Evolutionary conservation across 108 stramenopile genomes (phyloP).

Genomic region (Aureococcus anophagefferens): DNA sequence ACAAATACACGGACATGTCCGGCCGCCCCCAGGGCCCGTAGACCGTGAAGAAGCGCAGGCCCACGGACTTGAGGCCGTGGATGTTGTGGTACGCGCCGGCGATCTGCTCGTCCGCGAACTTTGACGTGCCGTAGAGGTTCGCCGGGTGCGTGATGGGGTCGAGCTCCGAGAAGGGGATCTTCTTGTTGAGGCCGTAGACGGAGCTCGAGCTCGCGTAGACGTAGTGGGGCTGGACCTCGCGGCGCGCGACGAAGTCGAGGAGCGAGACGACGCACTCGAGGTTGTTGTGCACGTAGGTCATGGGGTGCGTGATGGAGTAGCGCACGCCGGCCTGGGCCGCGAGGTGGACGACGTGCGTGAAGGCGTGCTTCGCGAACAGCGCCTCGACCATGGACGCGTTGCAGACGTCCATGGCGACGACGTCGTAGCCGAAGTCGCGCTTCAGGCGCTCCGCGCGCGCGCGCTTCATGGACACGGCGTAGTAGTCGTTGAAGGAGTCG

Average conservation of each 20-base stretch:
- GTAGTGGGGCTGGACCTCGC: too few relatives aligned
- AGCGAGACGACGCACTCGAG: conserved; percentile 1
- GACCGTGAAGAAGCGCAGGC: conserved; percentile 68
- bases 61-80: conserved; percentile 58
- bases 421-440: too few relatives aligned
- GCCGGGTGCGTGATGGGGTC: conserved; percentile 56
- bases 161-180: conserved; percentile 43
- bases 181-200: conserved; percentile 9
- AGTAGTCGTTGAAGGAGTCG: too few relatives aligned
- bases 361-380: too few relatives aligned
- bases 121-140: conserved; percentile 55
- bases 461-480: too few relatives aligned
- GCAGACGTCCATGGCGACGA: too few relatives aligned
- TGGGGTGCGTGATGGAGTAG: conserved; percentile 3
- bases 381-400: too few relatives aligned
- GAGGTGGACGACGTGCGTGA: conserved; percentile 1
- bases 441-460: too few relatives aligned
- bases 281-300: conserved; percentile 10
- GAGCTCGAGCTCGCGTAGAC: conserved; percentile 1
- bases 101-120: conserved; percentile 62
- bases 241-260: background rate
- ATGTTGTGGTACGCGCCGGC: conserved; percentile 61
- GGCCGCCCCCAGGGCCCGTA: conserved; percentile 66
- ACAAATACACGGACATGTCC: conserved; percentile 10
- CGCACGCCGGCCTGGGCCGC: conserved; percentile 16